Base-by-base conservation (phyloP, 257 asterid genomes). In the Lavandula angustifolia region DNA sequence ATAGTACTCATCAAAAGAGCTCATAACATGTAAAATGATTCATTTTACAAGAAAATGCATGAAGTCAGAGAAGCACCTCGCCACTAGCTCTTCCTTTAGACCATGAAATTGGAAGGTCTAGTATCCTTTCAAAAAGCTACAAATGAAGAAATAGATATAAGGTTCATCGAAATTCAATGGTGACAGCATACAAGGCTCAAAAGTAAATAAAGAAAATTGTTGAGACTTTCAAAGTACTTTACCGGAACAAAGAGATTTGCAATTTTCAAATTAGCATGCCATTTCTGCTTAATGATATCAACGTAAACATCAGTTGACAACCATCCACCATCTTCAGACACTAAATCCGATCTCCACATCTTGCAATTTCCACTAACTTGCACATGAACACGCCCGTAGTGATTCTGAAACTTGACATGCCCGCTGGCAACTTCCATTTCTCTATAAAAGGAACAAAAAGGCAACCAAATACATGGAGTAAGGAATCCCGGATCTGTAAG, bases 51-150 rank as follows among this genome's bases (percentile, higher is more conserved):
- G 62, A 65, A n/a, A 65, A 69, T 64, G 60, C 31, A 60, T 54
- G 52, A 64, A 76, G 82, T 75, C 55, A 71, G 88, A 82, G 80
- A 67, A 77, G 84, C 84, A 94, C 99, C 99, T 94, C 96, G 74
- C 99, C 99, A 63, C 87, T 94, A 63, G 99, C 99, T 94, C 99
- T 86, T 76, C 99, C 99, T 71, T 84, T 79, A 50, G 86, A 80
- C 99, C 99, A 94, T 62, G 84, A 58, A 71, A 94, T 87, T 55
- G 99, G 99, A 79, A 94, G 94, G 71, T 90, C 99, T 71, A 94
- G 68, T 72, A 94, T 73, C 81, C 97, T 86, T 82, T 94, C 99
- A 63, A 94, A 94, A 69, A 94, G 94, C 99, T 94, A 82, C 80
- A 77, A 27, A 72, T 43, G 61, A 50, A 70, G 37, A 76, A 54